Base-by-base conservation (phyloP, 2,329 filamentous ascomycete species). In the Microcera coccophila region DNA sequence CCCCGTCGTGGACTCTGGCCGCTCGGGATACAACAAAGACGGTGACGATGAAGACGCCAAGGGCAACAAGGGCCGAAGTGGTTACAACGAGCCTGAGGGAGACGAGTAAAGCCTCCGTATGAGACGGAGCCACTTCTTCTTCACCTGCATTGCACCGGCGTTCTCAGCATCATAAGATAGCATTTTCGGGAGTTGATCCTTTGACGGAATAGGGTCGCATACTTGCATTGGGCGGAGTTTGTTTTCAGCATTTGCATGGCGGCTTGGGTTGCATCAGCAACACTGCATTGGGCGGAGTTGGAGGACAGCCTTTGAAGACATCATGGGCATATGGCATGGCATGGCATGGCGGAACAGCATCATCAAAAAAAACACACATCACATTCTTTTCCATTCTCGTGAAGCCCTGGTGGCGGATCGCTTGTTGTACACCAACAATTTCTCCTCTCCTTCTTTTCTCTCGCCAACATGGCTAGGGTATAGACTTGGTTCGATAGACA, bases 21-120 rank as follows among this genome's bases (percentile, higher is more conserved):
- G 66, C 53, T 62, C 58, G 41, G 64, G 64, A 41, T 66, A 68
- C 58, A 67, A 67, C 54, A 60, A 59, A 42, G 54, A 56, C 45
- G 60, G 52, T 53, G 59, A 66, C 57, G 59, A 61, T 39, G 26
- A 20, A 14, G 35, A 20, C 14, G 15, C 33, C 33, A 35, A 41
- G 38, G 52, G 51, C 37, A 54, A 63, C 52, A 59, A 60, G 43
- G 69, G 69, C 54, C 68, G 69, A 52, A 64, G 61, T 38, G 67
- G 67, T 42, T 69, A 71, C 60, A 70, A 70, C 53, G 60, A 57
- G 46, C 53, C 55, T 36, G 61, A 64, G 19, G 62, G 64, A 43
- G 62, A 57, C 29, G 57, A 59, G 55, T 58, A 53, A 54, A 48
- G 17, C 22, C 22, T 26, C 7, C 12, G 22, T 26, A 26, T 12